Percentiles rank a stretch among this genome's conserved stretches.
These are phyloP conservation scores for Barnettozyma californica DNA, from an alignment of 805 yeast genomes.

Conservation along the genomic window DNA sequence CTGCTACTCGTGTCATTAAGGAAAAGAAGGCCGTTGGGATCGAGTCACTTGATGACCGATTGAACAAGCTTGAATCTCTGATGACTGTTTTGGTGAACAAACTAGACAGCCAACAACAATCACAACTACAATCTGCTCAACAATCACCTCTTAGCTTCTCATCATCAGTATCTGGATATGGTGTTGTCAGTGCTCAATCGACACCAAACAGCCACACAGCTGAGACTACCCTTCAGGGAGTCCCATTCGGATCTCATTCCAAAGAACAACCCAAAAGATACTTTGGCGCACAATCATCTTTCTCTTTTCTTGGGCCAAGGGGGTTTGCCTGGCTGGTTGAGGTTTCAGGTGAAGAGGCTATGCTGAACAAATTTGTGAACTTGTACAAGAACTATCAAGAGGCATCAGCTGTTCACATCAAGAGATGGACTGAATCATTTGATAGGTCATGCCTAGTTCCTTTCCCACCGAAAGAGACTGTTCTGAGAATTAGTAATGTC, in stretches of 20 bases:
- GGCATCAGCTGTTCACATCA: conserved; percentile 17
- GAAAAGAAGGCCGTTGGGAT: background rate
- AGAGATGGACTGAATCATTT: conserved; percentile 33
- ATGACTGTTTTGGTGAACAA: conserved; percentile 25
- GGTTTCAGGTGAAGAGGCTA: conserved; percentile 15
- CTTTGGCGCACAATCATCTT: conserved; percentile 21
- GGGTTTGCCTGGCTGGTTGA: conserved; percentile 38
- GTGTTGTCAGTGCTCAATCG: background rate
- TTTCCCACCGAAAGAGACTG: conserved; percentile 27
- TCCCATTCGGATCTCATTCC: background rate
- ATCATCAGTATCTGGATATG: background rate
- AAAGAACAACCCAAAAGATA: conserved; percentile 12
- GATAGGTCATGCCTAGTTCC: conserved; percentile 23
- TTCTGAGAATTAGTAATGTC: conserved; percentile 14
- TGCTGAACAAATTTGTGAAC: conserved; percentile 20
- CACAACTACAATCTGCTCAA: background rate
- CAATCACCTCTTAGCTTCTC: background rate
- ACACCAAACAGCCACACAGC: background rate
- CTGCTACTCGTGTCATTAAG: background rate
- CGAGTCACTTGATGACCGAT: conserved; percentile 25
- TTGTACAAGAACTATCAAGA: conserved; percentile 19
- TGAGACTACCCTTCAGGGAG: background rate
- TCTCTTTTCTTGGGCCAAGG: conserved; percentile 35
- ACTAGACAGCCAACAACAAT: conserved; percentile 11
- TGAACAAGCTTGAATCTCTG: conserved; percentile 31